A percentile compares a stretch with the other conserved stretches of the same genome.
Evolutionary conservation across 2,329 filamentous ascomycete species (phyloP).

Genomic region (Colletotrichum incanum): DNA sequence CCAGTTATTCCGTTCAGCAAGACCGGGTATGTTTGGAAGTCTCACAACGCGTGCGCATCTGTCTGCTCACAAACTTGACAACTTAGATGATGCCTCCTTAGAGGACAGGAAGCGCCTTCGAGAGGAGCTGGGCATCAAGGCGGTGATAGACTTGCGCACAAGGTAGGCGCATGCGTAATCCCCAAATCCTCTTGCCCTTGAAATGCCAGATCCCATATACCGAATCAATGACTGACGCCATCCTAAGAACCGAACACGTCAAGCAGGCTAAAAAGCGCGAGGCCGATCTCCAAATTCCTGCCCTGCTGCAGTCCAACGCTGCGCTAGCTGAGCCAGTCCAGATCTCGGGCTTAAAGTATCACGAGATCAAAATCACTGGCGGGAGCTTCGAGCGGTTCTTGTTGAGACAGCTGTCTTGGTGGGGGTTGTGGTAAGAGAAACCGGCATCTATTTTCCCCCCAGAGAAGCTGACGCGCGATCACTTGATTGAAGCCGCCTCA

Average conservation of each 20-base stretch:
- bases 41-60: background rate
- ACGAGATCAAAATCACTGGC: constrained; percentile 82
- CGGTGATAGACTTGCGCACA: constrained; percentile 85
- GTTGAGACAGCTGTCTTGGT: constrained; percentile 78
- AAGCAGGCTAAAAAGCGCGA: constrained; percentile 76
- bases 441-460: constrained; percentile 12
- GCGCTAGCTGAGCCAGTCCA: constrained; percentile 69
- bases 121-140: constrained; percentile 75
- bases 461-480: constrained; percentile 8
- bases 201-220: constrained; percentile 29
- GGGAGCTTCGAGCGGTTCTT: constrained; percentile 78
- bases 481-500: constrained; percentile 65
- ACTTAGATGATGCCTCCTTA: constrained; percentile 78
- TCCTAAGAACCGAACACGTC: constrained; percentile 78
- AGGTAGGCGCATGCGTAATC: constrained; percentile 63
- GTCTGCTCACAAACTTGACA: background rate
- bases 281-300: constrained; percentile 60
- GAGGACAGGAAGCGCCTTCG: constrained; percentile 74
- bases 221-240: constrained; percentile 26
- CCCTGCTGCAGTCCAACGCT: constrained; percentile 64
- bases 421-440: constrained; percentile 70
- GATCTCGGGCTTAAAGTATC: constrained; percentile 76
- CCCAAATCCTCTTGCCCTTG: background rate
- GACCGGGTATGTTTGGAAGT: constrained; percentile 62
- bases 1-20: constrained; percentile 78